Evolutionary conservation across 306 rosid genomes (phyloP), one percentile per base, ranked within the genome.

Genomic region (Nissolia schottii): DNA sequence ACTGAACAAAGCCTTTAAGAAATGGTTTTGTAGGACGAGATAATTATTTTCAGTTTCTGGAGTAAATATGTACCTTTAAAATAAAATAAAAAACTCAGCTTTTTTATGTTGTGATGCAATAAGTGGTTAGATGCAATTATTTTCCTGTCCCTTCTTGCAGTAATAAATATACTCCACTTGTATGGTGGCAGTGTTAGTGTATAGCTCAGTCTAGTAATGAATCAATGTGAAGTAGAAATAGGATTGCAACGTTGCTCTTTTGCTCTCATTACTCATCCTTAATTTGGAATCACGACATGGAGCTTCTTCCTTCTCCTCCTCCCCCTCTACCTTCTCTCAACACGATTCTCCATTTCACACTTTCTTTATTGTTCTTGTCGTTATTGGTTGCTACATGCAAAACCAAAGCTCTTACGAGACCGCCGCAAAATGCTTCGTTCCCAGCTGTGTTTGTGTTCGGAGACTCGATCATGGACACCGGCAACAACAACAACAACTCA

Each of bases 391-490:
- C 75, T 48, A 18, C 37, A 32, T 24, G 43, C 48, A 43, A 37
- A n/a, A 18, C 77, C 24, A 11, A 40, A 31, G 80, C n/a, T 27
- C 3, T 6, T 56, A 4, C 50, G 15, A 27, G 64, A 20, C 43
- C 88, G 2, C 86, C 90, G 29, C 73, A 81, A 32, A 80, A 83
- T 31, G 56, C 24, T 60, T 7, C 74, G 1, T 2, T 87, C 46
- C 89, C 97, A 0, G 97, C 96, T 0, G 65, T 87, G 1, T 49
- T 85, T 0, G 84, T 73, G 20, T 84, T 91, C 5, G 97, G 97
- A 37, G 97, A 91, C 24, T 88, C 96, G 0, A 85, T 91, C 35
- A 71, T 89, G 80, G 97, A 91, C 46, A 91, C 97, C 0, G 96
- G 97, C 38, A 91, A 82, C 67, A 91, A 91, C 83, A 88, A 90